Evolutionary conservation across 306 rosid genomes (phyloP).

Genomic region (Senna siamea): DNA sequence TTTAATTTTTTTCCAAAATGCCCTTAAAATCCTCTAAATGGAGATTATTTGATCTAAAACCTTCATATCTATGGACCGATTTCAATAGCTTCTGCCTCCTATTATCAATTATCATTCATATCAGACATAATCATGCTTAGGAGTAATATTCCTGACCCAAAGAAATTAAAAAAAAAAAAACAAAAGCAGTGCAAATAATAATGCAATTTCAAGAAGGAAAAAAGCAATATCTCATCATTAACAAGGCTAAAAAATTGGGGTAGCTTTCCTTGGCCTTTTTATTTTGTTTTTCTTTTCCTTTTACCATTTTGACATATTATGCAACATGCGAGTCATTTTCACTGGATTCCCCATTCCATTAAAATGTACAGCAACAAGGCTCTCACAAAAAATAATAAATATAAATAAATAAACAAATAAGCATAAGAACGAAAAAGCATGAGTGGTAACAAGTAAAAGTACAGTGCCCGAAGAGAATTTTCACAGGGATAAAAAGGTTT

Average conservation of each 20-base stretch:
- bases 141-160: conserved; percentile 45
- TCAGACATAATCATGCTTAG: conserved; percentile 54
- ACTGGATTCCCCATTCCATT: neutral
- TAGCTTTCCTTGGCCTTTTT: neutral
- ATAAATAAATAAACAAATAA: neutral
- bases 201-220: conserved; percentile 35
- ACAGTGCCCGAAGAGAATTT: conserved; percentile 19
- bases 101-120: conserved; percentile 47
- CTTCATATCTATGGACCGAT: conserved; percentile 46
- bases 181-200: conserved; percentile 39
- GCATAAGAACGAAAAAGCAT: neutral
- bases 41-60: conserved; percentile 13
- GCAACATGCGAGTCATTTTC: neutral
- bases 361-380: neutral
- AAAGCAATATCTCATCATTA: conserved; percentile 38
- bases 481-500: conserved; percentile 36
- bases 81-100: conserved; percentile 44
- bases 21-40: neutral
- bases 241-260: conserved; percentile 24
- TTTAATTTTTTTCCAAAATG: too few species aligned
- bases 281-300: neutral
- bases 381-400: too few species aligned
- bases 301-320: neutral
- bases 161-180: neutral
- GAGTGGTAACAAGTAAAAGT: conserved; percentile 17